A percentile compares a stretch with the other conserved stretches of the same genome.
phyloP scores from a whole-genome alignment of 2,329 filamentous ascomycete genomes.

The Penicillium crustosum region DNA sequence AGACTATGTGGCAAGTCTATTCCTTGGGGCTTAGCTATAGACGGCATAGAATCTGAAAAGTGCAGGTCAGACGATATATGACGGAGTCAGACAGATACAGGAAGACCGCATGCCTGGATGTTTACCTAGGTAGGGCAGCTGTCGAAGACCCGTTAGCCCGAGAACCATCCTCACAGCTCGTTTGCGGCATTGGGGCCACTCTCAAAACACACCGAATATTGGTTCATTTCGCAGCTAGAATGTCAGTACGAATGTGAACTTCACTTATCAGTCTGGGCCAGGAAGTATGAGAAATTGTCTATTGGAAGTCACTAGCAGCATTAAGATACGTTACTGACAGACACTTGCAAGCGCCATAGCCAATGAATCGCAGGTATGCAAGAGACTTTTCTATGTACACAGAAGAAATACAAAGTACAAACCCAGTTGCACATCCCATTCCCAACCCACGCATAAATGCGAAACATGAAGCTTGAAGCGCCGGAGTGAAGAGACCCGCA shows the following conservation, averaged over 20 bases:
- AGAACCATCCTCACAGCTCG: background rate
- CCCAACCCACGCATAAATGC: slow-evolving; percentile 44
- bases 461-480: slow-evolving; percentile 43
- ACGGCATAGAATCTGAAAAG: too few species aligned
- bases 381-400: slow-evolving; percentile 46
- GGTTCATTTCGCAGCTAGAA: background rate
- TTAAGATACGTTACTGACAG: slow-evolving; percentile 32
- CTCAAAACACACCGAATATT: too few species aligned
- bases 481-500: slow-evolving; percentile 46
- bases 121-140: background rate
- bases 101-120: background rate
- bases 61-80: background rate
- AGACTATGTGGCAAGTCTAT: background rate
- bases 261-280: background rate
- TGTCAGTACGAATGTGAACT: background rate
- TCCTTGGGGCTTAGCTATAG: background rate
- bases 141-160: background rate
- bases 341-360: slow-evolving; percentile 26
- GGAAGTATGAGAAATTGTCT: slow-evolving; percentile 22
- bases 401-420: slow-evolving; percentile 38
- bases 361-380: slow-evolving; percentile 33
- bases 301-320: slow-evolving; percentile 33
- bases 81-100: background rate
- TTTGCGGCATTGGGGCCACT: background rate
- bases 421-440: slow-evolving; percentile 43